phyloP scores from a whole-genome alignment of 805 yeast genomes.

The Metschnikowia gruessii region DNA sequence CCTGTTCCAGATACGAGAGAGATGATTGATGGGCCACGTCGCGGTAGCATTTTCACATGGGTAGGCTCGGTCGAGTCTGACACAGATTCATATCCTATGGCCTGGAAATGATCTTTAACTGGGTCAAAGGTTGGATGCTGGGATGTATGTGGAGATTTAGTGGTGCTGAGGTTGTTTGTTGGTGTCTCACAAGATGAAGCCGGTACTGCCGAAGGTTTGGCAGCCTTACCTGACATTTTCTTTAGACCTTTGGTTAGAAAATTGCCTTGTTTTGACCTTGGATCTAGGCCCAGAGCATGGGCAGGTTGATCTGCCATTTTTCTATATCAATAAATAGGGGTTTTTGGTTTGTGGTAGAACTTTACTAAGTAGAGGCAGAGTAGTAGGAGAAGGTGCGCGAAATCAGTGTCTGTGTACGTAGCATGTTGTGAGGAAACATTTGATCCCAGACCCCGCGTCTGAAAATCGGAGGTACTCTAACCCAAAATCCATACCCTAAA shows the following conservation, averaged over 20 bases:
- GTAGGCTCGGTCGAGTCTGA: slow-evolving; percentile 29
- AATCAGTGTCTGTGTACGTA: slow-evolving; percentile 7
- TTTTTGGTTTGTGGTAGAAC: not conserved
- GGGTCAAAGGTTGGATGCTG: not conserved
- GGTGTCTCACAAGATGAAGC: slow-evolving; percentile 6
- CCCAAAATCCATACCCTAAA: too few relatives aligned
- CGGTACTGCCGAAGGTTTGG: slow-evolving; percentile 11
- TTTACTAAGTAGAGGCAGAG: not conserved
- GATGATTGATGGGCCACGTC: slow-evolving; percentile 7
- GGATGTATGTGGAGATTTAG: not conserved
- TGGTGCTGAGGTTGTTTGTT: not conserved
- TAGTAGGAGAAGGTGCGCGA: slow-evolving; percentile 1
- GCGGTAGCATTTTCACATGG: slow-evolving; percentile 21
- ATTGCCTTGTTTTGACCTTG: slow-evolving; percentile 5
- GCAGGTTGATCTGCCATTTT: slow-evolving; percentile 5
- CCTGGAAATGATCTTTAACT: slow-evolving; percentile 28
- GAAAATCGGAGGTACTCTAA: not conserved
- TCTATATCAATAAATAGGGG: not conserved
- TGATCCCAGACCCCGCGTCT: slow-evolving; percentile 6
- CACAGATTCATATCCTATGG: slow-evolving; percentile 36
- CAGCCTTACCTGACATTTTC: slow-evolving; percentile 28
- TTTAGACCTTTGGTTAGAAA: slow-evolving; percentile 30
- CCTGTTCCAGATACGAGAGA: slow-evolving; percentile 8
- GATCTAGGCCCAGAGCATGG: slow-evolving; percentile 5
- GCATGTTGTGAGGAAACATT: slow-evolving; percentile 2